Conservation (phyloP, 345 rosid genomes). For the Boechera retrofracta region DNA sequence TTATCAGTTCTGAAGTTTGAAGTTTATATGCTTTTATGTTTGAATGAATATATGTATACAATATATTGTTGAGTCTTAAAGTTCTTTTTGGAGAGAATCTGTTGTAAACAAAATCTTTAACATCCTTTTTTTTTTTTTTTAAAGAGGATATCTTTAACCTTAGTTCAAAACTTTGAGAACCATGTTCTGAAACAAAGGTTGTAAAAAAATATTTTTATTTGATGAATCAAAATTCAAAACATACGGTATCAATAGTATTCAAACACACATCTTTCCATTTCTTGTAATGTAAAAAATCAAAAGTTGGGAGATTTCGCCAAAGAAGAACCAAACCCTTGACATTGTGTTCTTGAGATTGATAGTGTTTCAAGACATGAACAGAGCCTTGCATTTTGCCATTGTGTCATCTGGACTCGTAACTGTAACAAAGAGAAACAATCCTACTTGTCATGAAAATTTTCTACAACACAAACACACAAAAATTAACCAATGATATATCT, state of each 20-base stretch:
- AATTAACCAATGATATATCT: not conserved
- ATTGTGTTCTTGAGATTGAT: constrained; percentile 12
- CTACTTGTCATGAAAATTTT: constrained; percentile 4
- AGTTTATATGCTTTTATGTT: constrained; percentile 30
- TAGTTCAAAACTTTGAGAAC: not conserved
- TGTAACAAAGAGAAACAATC: constrained; percentile 49
- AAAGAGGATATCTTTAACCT: not conserved
- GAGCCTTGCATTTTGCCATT: constrained; percentile 49
- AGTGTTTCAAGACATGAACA: constrained; percentile 45
- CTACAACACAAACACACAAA: not conserved
- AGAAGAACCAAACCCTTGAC: constrained; percentile 28
- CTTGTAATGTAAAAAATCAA: constrained; percentile 37
- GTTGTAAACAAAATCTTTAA: constrained; percentile 32
- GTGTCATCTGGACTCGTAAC: constrained; percentile 86
- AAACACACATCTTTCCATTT: constrained; percentile 19
- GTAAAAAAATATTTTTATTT: constrained; percentile 26
- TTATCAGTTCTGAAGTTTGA: constrained; percentile 25
- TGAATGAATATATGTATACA: constrained; percentile 33
- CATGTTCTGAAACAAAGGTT: constrained; percentile 21
- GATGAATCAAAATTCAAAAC: constrained; percentile 35
- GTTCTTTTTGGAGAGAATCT: constrained; percentile 33
- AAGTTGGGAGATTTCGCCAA: constrained; percentile 28
- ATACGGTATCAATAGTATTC: not conserved
- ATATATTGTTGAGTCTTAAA: constrained; percentile 6
- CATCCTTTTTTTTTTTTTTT: not conserved